Evolutionary conservation across 805 yeast genomes (phyloP).

Genomic region (Ogataea methylovora): DNA sequence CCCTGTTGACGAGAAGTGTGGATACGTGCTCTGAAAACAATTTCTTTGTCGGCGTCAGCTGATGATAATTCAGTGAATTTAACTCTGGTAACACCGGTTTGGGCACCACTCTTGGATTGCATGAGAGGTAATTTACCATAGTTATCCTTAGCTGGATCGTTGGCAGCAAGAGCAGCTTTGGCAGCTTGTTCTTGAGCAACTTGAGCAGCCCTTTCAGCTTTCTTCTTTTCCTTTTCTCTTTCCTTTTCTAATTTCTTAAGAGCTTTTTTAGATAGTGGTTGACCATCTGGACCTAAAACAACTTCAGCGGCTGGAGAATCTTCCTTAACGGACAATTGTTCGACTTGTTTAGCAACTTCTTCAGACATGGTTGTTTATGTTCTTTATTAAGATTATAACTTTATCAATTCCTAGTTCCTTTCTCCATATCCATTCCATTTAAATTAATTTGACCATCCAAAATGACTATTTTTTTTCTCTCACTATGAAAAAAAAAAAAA

Average conservation of each 20-base stretch:
- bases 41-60: slow-evolving; percentile 64
- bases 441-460: too few relatives aligned
- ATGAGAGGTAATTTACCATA: slow-evolving; percentile 88
- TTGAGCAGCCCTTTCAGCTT: slow-evolving; percentile 87
- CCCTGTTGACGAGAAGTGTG: slow-evolving; percentile 94
- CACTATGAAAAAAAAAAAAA: too few relatives aligned
- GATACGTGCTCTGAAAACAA: slow-evolving; percentile 87
- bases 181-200: slow-evolving; percentile 82
- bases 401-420: too few relatives aligned
- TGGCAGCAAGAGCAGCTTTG: slow-evolving; percentile 63
- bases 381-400: too few relatives aligned
- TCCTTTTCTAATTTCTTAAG: slow-evolving; percentile 91
- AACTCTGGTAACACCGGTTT: slow-evolving; percentile 60
- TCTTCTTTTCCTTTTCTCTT: slow-evolving; percentile 85
- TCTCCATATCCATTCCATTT: too few relatives aligned
- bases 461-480: too few relatives aligned
- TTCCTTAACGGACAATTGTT: slow-evolving; percentile 14
- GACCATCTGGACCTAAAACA: slow-evolving; percentile 52
- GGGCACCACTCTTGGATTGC: slow-evolving; percentile 48
- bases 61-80: slow-evolving; percentile 49
- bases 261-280: slow-evolving; percentile 88
- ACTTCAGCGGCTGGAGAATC: slow-evolving; percentile 11
- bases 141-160: slow-evolving; percentile 79
- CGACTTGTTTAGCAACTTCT: slow-evolving; percentile 21
- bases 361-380: slow-evolving; percentile 15